A percentile compares a stretch with the other conserved stretches of the same genome.
phyloP scores from a whole-genome alignment of 805 yeast species.

The Ogataea corticis region DNA sequence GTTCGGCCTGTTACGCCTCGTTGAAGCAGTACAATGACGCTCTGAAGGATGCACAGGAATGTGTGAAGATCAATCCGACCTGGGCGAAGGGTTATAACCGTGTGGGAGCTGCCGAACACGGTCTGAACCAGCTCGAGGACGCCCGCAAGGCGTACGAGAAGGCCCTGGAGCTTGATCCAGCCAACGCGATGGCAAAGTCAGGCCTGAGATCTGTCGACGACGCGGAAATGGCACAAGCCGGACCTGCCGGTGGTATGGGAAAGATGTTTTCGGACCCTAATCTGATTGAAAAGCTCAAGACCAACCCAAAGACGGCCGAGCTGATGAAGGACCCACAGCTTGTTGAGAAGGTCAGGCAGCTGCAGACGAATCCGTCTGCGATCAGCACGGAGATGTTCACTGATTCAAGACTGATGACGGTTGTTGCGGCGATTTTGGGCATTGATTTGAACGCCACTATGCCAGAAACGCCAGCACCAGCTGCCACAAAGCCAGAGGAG shows the following conservation, averaged over 20 bases:
- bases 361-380: constrained; percentile 73
- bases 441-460: constrained; percentile 57
- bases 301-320: constrained; percentile 85
- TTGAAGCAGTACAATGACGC: constrained; percentile 73
- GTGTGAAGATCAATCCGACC: constrained; percentile 74
- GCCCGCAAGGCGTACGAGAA: constrained; percentile 72
- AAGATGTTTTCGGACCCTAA: constrained; percentile 80
- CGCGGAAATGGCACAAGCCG: constrained; percentile 38
- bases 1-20: constrained; percentile 90
- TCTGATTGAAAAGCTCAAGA: constrained; percentile 69
- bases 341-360: constrained; percentile 62
- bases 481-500: constrained; percentile 3
- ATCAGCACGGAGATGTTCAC: constrained; percentile 66
- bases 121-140: constrained; percentile 76
- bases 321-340: constrained; percentile 85
- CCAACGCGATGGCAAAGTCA: constrained; percentile 81
- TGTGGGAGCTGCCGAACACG: constrained; percentile 89
- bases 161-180: constrained; percentile 78
- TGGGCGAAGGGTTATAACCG: constrained; percentile 98
- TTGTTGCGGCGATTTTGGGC: constrained; percentile 84
- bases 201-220: constrained; percentile 74
- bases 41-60: constrained; percentile 78
- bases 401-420: constrained; percentile 86
- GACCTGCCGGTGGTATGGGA: constrained; percentile 66
- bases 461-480: constrained; percentile 12